Evolutionary conservation across 2,329 filamentous ascomycete species (phyloP), one percentile per base, ranked within the genome.

Genomic region (Aspergillus terreus): DNA sequence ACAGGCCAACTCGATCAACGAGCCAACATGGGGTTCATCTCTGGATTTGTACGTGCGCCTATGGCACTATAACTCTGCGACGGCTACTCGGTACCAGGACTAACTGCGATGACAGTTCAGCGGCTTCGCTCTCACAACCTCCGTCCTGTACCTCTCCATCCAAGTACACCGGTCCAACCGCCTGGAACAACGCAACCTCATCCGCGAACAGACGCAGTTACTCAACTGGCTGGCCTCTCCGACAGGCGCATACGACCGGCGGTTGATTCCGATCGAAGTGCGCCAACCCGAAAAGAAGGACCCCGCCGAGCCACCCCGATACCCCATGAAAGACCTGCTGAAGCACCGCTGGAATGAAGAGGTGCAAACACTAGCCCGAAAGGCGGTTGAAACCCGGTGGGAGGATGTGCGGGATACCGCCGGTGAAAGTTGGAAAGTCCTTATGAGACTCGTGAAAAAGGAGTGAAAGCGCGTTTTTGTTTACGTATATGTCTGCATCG

Each of bases 331-430:
- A 49, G 87, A 91, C 65, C 76, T 82, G 33, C 78, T 85, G 61
- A 92, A 92, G 75, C 85, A 88, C 63, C 77, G 82, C 54, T 92
- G 88, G 88, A 92, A 94, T 69, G 71, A 79, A 46, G 88, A 92
- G 70, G 71, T 92, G 33, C 81, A 86, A 67, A 77, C 78, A 54
- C 78, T 85, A 47, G 85, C 87, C 50, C 78, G 77, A 52, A 86
- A 82, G 78, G 80, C 83, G 51, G 83, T 90, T 71, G 78, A 72
- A 32, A 83, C 80, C 54, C 82, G 87, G 67, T 90, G 85, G 86
- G 72, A 76, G 45, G 78, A 78, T 47, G 78, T 85, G 49, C 78
- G 84, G 47, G 59, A 66, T 47, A 63, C 63, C 11, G 65, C 63
- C 3, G 57, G 48, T 49, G 81, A 86, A 56, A 76, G 73, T 2